Conservation (phyloP, 2,329 filamentous ascomycete genomes). For the Escovopsis weberi region DNA sequence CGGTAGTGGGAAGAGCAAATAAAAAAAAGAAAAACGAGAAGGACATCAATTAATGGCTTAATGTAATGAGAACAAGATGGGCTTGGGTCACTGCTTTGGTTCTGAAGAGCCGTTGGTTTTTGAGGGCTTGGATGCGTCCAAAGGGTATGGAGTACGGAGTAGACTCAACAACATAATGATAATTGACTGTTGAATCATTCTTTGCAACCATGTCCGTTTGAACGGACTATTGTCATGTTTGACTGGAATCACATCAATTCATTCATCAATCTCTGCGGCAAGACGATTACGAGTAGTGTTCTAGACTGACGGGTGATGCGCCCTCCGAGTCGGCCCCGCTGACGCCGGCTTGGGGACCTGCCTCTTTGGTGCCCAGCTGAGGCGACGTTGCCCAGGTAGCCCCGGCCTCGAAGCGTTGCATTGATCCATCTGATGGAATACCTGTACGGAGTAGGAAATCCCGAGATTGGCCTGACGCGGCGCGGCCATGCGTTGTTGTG, state of each 20-base stretch:
- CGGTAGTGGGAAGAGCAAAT: background rate
- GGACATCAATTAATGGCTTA: background rate
- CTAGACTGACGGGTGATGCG: background rate
- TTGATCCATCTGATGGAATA: no score
- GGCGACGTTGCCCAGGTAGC: no score
- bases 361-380: no score
- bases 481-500: no score
- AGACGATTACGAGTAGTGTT: no score
- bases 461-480: no score
- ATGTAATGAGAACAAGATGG: background rate
- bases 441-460: no score
- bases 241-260: background rate
- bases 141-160: constrained; percentile 1
- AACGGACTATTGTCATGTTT: no score
- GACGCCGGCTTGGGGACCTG: no score
- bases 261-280: background rate
- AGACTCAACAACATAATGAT: constrained; percentile 6
- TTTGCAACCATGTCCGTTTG: background rate
- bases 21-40: background rate
- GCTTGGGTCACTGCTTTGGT: background rate
- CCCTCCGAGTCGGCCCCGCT: no score
- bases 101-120: background rate
- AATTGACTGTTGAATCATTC: constrained; percentile 1
- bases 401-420: no score
- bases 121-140: background rate